Conservation (phyloP, 176 grass and related monocot species). For the Juncus inflexus region DNA sequence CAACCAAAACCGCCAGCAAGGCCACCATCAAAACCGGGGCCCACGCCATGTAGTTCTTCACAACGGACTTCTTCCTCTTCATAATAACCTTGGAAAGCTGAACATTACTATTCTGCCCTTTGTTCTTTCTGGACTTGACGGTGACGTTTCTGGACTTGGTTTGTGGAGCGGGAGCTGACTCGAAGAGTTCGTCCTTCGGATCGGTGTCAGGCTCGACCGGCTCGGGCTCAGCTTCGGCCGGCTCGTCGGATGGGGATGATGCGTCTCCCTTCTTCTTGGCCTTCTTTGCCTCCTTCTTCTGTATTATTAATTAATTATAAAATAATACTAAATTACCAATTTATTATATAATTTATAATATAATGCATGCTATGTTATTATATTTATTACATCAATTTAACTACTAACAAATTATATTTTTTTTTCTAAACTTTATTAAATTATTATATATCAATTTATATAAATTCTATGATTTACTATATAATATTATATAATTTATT, state of each 20-base stretch:
- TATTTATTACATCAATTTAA: too few relatives aligned
- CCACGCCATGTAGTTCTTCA: conserved; percentile 48
- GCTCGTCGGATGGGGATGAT: conserved; percentile 36
- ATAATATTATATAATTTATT: too few relatives aligned
- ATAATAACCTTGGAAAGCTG: conserved; percentile 53
- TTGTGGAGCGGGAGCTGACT: conserved; percentile 14
- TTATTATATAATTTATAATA: too few relatives aligned
- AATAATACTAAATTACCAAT: too few relatives aligned
- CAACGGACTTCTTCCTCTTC: conserved; percentile 68
- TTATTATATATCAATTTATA: too few relatives aligned
- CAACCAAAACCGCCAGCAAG: conserved; percentile 38
- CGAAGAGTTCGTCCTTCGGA: conserved; percentile 19
- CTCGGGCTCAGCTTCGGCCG: conserved; percentile 50
- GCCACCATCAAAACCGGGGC: conserved; percentile 32
- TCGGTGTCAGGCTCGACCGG: conserved; percentile 43
- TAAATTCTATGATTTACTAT: too few relatives aligned
- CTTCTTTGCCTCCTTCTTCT: conserved; percentile 76
- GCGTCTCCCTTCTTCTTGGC: conserved; percentile 55
- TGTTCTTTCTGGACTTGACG: neutral
- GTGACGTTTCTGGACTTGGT: conserved; percentile 32
- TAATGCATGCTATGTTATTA: too few relatives aligned
- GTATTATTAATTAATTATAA: conserved; percentile 4
- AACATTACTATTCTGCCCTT: conserved; percentile 18
- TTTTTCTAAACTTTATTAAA: too few relatives aligned
- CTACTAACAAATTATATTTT: too few relatives aligned